phyloP scores from a whole-genome alignment of 768 basidiomycete species.

The Amanita rubescens region DNA sequence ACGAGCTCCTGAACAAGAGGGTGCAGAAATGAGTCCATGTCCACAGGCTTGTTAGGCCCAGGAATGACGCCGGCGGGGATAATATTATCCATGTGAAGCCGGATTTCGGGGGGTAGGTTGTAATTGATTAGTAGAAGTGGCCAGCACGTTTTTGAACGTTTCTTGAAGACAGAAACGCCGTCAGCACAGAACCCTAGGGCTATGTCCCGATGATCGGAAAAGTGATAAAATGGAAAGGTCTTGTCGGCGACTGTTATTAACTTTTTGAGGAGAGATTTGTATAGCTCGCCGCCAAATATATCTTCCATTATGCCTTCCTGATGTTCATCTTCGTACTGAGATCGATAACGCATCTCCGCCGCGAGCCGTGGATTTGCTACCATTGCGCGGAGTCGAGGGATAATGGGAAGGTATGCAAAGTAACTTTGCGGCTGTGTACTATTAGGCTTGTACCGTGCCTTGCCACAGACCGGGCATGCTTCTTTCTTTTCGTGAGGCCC shows the following conservation, averaged over 20 bases:
- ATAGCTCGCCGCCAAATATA: constrained; percentile 20
- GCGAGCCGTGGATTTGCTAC: constrained; percentile 9
- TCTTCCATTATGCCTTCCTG: background rate
- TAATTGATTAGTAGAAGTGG: constrained; percentile 29
- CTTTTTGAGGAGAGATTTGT: constrained; percentile 17
- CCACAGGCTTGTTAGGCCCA: constrained; percentile 34
- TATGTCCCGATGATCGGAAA: constrained; percentile 9
- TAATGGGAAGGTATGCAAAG: constrained; percentile 21
- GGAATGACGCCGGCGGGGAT: constrained; percentile 37
- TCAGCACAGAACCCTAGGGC: constrained; percentile 4
- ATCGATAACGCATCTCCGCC: constrained; percentile 16
- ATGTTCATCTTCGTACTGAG: constrained; percentile 10
- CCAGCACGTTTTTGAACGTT: constrained; percentile 18
- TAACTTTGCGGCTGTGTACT: background rate
- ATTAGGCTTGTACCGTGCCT: background rate
- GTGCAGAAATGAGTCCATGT: constrained; percentile 35
- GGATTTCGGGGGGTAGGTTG: constrained; percentile 30
- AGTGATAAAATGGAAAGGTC: background rate
- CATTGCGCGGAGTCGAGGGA: constrained; percentile 19
- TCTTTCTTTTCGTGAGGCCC: background rate
- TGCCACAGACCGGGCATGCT: constrained; percentile 10
- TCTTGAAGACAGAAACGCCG: background rate
- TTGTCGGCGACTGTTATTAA: constrained; percentile 7
- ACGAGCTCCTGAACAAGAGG: constrained; percentile 32
- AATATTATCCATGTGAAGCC: constrained; percentile 27